Conservation (phyloP, 2,329 filamentous ascomycete species). For the Paradendryphiella salina region DNA sequence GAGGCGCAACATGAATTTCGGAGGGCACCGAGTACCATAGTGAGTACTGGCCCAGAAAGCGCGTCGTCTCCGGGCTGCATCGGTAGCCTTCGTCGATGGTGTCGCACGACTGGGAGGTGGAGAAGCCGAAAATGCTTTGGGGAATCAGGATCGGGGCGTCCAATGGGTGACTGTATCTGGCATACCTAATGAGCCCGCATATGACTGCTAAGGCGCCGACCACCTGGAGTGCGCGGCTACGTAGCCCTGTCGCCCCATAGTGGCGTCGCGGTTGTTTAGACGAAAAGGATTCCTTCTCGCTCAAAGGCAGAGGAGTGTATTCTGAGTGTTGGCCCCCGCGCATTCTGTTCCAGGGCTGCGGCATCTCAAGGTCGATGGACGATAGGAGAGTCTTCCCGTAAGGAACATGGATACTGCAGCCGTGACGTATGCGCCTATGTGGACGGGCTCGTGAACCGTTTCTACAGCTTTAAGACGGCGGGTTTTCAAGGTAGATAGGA, state of each 20-base stretch:
- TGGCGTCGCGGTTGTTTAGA: slow-evolving; percentile 23
- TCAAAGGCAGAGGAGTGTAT: slow-evolving; percentile 38
- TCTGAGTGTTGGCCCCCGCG: slow-evolving; percentile 27
- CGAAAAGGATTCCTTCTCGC: slow-evolving; percentile 32
- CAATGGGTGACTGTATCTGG: not conserved
- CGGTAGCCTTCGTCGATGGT: slow-evolving; percentile 62
- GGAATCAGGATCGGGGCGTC: slow-evolving; percentile 14
- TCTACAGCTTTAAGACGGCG: not conserved
- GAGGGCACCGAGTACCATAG: slow-evolving; percentile 79
- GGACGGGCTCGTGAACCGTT: not conserved
- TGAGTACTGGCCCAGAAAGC: slow-evolving; percentile 84
- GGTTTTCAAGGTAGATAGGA: not conserved
- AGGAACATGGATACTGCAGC: not conserved
- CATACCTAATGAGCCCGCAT: slow-evolving; percentile 35
- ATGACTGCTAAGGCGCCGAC: slow-evolving; percentile 24
- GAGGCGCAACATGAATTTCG: slow-evolving; percentile 62
- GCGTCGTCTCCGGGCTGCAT: slow-evolving; percentile 64
- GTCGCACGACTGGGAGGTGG: slow-evolving; percentile 52
- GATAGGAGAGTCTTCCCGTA: not conserved
- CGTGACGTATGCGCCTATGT: not conserved
- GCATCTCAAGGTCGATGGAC: slow-evolving; percentile 17
- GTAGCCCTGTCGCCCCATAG: slow-evolving; percentile 12
- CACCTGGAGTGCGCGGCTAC: slow-evolving; percentile 24
- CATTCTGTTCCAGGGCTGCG: slow-evolving; percentile 37
- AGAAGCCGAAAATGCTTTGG: slow-evolving; percentile 22